Base-by-base conservation (phyloP, 1,139 yeast genomes). In the Zhuliangozyma blackwelliae region DNA sequence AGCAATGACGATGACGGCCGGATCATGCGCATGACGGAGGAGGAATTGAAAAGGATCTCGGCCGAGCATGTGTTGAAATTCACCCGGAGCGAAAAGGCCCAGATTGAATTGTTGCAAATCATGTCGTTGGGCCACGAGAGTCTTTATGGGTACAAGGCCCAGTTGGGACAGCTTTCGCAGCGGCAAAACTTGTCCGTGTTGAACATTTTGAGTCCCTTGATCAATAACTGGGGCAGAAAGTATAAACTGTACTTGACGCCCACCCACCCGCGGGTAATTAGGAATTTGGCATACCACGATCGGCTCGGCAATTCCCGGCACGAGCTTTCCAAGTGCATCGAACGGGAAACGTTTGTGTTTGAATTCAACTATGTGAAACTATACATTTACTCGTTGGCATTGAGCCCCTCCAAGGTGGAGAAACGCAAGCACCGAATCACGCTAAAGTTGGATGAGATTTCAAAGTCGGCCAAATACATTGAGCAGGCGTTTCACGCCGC, bases 401-500 rank as follows among this genome's bases (percentile, higher is more conserved):
- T 90, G n/a, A 75, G 75, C 49, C 77, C 74, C 46, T 75, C 66
- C 5, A 56, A 59, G 6, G 40, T 49, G 44, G 44, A 56, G 16
- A 39, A 51, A 30, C 57, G 53, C 33, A 37, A 41, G 25, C 54
- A 51, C 37, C 20, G 22, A 8, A 49, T 57, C 5, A 54, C 60
- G n/a, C 60, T 82, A 41, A 73, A 78, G 44, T 59, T 85, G 25
- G 87, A 82, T 50, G 94, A 86, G 52, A 72, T 85, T 28, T 72
- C 88, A 1, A 79, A 77, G 39, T 79, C 87, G 34, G 86, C 95
- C 1, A 75, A 80, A 48, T 88, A 82, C 55, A 85, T 88, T 21
- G 92, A 82, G 40, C 71, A 81, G 44, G 97, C 97, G 0, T 86
- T 84, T 45, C 77, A 72, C 41, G 84, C 97, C 0, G 96, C 97